phyloP scores from a whole-genome alignment of 805 yeast genomes.

The Cephaloascus fragrans region DNA sequence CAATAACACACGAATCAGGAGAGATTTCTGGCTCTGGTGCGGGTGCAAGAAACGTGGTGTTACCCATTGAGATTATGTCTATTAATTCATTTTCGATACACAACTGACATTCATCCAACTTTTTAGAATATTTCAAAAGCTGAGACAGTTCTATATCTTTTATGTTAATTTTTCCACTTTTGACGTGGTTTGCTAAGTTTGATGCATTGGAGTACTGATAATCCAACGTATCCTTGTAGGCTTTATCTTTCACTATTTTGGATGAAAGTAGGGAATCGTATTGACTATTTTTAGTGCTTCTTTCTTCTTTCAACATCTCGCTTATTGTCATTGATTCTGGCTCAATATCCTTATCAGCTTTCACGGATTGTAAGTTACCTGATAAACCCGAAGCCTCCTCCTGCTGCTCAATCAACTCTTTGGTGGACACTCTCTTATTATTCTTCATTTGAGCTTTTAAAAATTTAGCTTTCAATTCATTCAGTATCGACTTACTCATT shows the following conservation, averaged over 20 bases:
- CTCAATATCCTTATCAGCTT: not conserved
- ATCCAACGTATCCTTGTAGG: slow-evolving; percentile 28
- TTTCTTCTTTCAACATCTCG: slow-evolving; percentile 24
- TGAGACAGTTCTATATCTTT: slow-evolving; percentile 13
- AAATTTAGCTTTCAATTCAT: not conserved
- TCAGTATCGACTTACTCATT: not conserved
- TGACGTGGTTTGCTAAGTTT: slow-evolving; percentile 19
- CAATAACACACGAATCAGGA: slow-evolving; percentile 22
- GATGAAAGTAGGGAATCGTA: slow-evolving; percentile 16
- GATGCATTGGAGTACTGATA: slow-evolving; percentile 31
- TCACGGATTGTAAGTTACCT: too few species aligned
- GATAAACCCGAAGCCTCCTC: too few species aligned
- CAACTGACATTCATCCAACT: slow-evolving; percentile 22
- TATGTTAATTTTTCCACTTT: slow-evolving; percentile 16
- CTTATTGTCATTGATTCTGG: slow-evolving; percentile 23
- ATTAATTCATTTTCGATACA: slow-evolving; percentile 20
- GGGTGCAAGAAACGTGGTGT: slow-evolving; percentile 23
- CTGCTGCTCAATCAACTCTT: not conserved
- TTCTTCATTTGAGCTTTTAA: not conserved
- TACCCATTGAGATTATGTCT: slow-evolving; percentile 19
- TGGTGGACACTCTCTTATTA: not conserved
- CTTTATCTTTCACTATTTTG: slow-evolving; percentile 24
- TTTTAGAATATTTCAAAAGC: slow-evolving; percentile 14
- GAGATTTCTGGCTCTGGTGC: slow-evolving; percentile 31
- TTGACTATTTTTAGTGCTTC: slow-evolving; percentile 5